Conservation (phyloP, 116 monocot species). For the Papilionanthe hybrid region DNA sequence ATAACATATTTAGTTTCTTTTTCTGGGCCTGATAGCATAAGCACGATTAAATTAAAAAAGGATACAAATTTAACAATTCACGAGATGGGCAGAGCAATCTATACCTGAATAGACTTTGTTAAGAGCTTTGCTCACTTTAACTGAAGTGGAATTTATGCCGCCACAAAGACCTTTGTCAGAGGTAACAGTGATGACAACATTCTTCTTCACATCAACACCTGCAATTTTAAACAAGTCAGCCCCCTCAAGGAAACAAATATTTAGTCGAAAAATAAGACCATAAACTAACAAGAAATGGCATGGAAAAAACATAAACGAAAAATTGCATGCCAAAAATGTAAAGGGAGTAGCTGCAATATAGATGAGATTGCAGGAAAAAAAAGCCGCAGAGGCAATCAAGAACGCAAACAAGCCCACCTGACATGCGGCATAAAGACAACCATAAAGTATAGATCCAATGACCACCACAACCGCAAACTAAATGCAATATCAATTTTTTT, state of each 20-base stretch:
- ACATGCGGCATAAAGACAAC: not conserved
- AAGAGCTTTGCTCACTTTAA: constrained; percentile 88
- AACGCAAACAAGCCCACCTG: too few relatives aligned
- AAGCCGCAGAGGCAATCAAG: not conserved
- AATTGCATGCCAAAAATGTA: not conserved
- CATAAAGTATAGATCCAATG: too few relatives aligned
- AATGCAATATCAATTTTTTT: not conserved
- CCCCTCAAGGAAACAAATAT: constrained; percentile 2
- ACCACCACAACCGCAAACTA: not conserved
- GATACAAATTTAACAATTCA: not conserved
- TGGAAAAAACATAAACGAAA: not conserved
- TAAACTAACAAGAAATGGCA: not conserved
- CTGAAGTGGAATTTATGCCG: constrained; percentile 93
- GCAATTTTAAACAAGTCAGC: constrained; percentile 4
- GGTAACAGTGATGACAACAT: constrained; percentile 66
- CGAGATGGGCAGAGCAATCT: not conserved
- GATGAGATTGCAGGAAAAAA: not conserved
- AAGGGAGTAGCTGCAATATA: not conserved
- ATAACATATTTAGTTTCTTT: constrained; percentile 82
- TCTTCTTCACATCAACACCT: constrained; percentile 96
- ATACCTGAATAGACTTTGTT: constrained; percentile 72
- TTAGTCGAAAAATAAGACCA: not conserved
- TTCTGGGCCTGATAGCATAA: constrained; percentile 58
- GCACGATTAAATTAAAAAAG: not conserved
- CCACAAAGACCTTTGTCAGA: constrained; percentile 99